Base-by-base conservation (phyloP, 2,329 filamentous ascomycete genomes). In the Venturia aucupariae region DNA sequence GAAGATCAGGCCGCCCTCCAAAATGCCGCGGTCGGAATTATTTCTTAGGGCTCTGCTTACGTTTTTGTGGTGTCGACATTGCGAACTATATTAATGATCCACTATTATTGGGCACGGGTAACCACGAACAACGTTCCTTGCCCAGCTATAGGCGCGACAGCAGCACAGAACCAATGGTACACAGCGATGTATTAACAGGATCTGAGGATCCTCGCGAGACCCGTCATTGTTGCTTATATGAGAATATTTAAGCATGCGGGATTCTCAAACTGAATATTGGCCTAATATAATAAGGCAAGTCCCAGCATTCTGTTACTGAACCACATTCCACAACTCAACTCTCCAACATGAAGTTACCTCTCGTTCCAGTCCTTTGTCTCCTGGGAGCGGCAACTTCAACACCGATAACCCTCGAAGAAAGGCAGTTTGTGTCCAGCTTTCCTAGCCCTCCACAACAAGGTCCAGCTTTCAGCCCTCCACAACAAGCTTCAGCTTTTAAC, bases 91-190 rank as follows among this genome's bases (percentile, higher is more conserved):
- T 57, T 35, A 15, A 11, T n/a, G n/a, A 35, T 11, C 27, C 51
- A 57, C 51, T n/a, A 57, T n/a, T n/a, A 57, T n/a, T 57, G 30
- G 19, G 51, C 51, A 32, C 51, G 51, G 51, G 10, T 57, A 22
- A 35, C 27, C 51, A n/a, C 30, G 30, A 22, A 3, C 24, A 35
- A 35, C 15, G 17, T 35, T 7, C 4, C 51, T 35, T 35, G n/a
- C 30, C 13, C 19, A 17, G 27, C 24, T 54, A 8, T 57, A 57
- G 11, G 11, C 51, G 30, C 30, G 51, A 57, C 51, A 13, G 22
- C 30, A 57, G 11, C 27, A 35, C 17, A n/a, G n/a, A 35, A 24
- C 11, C 17, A 30, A 22, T 8, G 35, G 35, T 7, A 38, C 35
- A 4, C 24, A 32, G 6, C 7, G 22, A 44, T 19, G 19, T 22